Percentiles rank a stretch among this genome's conserved stretches.
phyloP scores from a whole-genome alignment of 2,329 filamentous ascomycete genomes.

The Fragosphaeria purpurea region DNA sequence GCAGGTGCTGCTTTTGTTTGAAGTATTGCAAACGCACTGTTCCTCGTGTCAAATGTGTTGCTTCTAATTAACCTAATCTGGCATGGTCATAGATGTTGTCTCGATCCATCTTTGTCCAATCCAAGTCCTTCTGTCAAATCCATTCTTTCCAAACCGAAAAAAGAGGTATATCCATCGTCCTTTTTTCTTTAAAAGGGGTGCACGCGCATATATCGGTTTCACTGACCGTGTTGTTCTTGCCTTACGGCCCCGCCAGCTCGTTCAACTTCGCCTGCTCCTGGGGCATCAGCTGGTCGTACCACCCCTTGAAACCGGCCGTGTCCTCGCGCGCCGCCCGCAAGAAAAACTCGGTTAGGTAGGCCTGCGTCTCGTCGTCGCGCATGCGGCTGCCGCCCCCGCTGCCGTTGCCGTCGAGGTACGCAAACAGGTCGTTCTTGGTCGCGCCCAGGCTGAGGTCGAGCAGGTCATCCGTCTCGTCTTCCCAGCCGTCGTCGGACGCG shows the following conservation, averaged over 20 bases:
- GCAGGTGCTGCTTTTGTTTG: too few relatives aligned
- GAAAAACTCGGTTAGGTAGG: slow-evolving; percentile 78
- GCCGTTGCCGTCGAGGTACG: slow-evolving; percentile 52
- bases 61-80: too few relatives aligned
- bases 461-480: slow-evolving; percentile 75
- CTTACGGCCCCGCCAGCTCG: slow-evolving; percentile 31
- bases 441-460: slow-evolving; percentile 64
- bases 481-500: slow-evolving; percentile 68
- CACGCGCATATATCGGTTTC: too few relatives aligned
- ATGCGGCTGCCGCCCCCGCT: slow-evolving; percentile 44
- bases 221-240: too few relatives aligned
- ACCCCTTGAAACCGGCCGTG: slow-evolving; percentile 44
- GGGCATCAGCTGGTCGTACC: slow-evolving; percentile 45
- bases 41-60: too few relatives aligned
- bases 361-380: slow-evolving; percentile 83
- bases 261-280: slow-evolving; percentile 48
- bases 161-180: background rate
- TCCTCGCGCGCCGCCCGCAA: slow-evolving; percentile 46
- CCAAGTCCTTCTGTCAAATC: too few relatives aligned
- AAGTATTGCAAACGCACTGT: too few relatives aligned
- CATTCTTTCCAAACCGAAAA: too few relatives aligned
- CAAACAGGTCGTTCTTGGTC: slow-evolving; percentile 71
- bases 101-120: too few relatives aligned
- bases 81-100: too few relatives aligned
- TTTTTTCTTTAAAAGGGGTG: background rate